Base-by-base conservation (phyloP, 108 stramenopile species). In the Seminavis robusta region DNA sequence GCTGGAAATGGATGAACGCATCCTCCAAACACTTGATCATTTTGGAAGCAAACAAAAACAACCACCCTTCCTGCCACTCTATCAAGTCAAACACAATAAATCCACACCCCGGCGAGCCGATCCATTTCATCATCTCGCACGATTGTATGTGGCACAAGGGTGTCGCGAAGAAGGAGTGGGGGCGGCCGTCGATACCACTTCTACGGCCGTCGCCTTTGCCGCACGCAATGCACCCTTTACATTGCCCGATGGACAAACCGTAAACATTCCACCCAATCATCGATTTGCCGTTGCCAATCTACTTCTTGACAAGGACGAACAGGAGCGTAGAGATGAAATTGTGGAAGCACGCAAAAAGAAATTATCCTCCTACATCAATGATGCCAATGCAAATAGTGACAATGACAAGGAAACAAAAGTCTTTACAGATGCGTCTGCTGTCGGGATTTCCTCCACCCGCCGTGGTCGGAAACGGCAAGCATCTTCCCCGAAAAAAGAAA, bases 241-340 rank as follows among this genome's bases (percentile, higher is more conserved):
- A 0, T 39, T 94, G 11, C 93, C 90, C 0, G 93, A 94, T 67
- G 93, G 90, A 23, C 61, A 69, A 4, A 43, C 36, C 13, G 78
- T 91, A 11, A 84, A 94, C 36, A 61, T 93, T 23, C 77, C 86
- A 25, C 71, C 78, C 7, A 37, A 52, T 23, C 47, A 73, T 24
- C 69, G 91, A 44, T 93, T 80, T 50, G 79, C 73, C 20, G 74
- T 84, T 7, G 82, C 79, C 30, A 74, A 89, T 49, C 47, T 93
- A 38, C 56, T 70, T 32, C 63, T 86, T 47, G 84, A 80, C 21
- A n/a, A 32, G 16, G 5, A 38, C 32, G 7, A 27, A 39, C 24
- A 58, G n/a, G n/a, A 33, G 40, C 53, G 17, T 17, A 56, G 84
- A 16, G 80, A 85, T 37, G 37, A 58, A 33, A 37, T 66, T 3